Percentiles rank a stretch among this genome's conserved stretches.
These are phyloP conservation scores for Penicillium arizonense DNA, from an alignment of 495 filamentous ascomycete genomes.

Conservation along the genomic window DNA sequence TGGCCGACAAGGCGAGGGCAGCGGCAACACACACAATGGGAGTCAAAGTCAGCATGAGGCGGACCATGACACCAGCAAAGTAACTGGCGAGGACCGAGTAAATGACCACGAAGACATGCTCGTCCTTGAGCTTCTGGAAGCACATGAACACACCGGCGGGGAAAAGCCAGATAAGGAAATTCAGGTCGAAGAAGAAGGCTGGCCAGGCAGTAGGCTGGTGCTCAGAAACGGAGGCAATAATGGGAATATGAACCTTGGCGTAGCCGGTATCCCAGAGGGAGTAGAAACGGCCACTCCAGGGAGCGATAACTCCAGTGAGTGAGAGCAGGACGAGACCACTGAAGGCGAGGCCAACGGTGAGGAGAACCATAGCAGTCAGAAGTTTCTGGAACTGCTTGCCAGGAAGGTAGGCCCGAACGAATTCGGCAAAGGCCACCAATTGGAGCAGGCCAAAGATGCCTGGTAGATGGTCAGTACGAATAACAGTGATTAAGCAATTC, in stretches of 20 bases:
- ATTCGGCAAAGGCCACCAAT: constrained; percentile 90
- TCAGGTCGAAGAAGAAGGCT: constrained; percentile 98
- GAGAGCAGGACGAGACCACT: constrained; percentile 78
- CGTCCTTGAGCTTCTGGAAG: constrained; percentile 88
- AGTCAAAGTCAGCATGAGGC: constrained; percentile 95
- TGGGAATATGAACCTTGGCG: constrained; percentile 99
- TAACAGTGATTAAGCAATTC: constrained; percentile 60
- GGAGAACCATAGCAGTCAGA: constrained; percentile 73
- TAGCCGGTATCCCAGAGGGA: constrained; percentile 99
- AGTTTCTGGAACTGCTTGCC: constrained; percentile 91
- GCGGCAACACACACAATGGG: constrained; percentile 95
- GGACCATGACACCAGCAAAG: constrained; percentile 99
- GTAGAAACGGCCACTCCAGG: constrained; percentile 99
- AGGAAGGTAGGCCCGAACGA: constrained; percentile 79
- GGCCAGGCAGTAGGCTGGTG: constrained; percentile 99
- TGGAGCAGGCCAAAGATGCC: constrained; percentile 96
- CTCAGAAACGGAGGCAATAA: constrained; percentile 98
- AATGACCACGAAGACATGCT: constrained; percentile 98
- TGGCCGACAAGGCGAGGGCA: constrained; percentile 82
- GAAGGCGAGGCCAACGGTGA: constrained; percentile 70
- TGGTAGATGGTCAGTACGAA: constrained; percentile 41
- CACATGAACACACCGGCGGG: constrained; percentile 98
- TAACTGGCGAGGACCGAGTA: constrained; percentile 95
- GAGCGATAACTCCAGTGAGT: constrained; percentile 85
- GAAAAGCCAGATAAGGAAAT: constrained; percentile 98